Evolutionary conservation across 306 rosid species (phyloP), one percentile per base, ranked within the genome.

Genomic region (Crataegus laevigata): DNA sequence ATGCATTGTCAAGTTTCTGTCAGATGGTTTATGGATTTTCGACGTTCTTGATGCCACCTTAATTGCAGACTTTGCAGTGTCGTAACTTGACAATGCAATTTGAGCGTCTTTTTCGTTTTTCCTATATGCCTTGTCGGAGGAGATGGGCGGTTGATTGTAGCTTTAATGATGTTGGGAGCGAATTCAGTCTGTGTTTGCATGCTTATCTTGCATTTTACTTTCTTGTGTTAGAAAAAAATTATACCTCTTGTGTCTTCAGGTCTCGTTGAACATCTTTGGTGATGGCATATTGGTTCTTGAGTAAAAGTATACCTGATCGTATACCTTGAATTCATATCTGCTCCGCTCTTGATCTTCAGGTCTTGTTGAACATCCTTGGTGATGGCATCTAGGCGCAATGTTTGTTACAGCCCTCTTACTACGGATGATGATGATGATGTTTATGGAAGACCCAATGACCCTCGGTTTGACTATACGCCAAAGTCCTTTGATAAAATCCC

Each of bases 381-480:
- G 51, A 93, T 93, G 96, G 83, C 92, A 66, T 80, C 96, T 64
- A 89, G 85, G 85, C 96, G 98, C 75, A 76, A 84, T 15, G 85
- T 84, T 80, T 90, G 52, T 26, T 93, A 93, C 74, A 55, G 80
- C 71, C 84, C 87, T 75, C 93, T 93, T 80, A 58, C 84, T 51
- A 36, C 82, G 3, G 90, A 89, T 61, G 99, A 96, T 40, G 83
- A 87, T 70, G 30, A 87, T 70, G 32, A 82, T 83, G 79, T 71
- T 55, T 64, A 36, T 51, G 76, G 68, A 71, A 84, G 82, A 60
- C 86, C 79, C 29, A 69, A 54, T 79, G 99, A 96, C 69, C 93
- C 90, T 83, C 92, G 99, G 76, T 96, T 96, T 87, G 94, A 89
- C 85, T 92, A 90, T 83, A 79, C 83, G 5, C 98, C 99, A 0